phyloP scores from a whole-genome alignment of 495 filamentous ascomycete species.

The Hapsidospora chrysogenum region DNA sequence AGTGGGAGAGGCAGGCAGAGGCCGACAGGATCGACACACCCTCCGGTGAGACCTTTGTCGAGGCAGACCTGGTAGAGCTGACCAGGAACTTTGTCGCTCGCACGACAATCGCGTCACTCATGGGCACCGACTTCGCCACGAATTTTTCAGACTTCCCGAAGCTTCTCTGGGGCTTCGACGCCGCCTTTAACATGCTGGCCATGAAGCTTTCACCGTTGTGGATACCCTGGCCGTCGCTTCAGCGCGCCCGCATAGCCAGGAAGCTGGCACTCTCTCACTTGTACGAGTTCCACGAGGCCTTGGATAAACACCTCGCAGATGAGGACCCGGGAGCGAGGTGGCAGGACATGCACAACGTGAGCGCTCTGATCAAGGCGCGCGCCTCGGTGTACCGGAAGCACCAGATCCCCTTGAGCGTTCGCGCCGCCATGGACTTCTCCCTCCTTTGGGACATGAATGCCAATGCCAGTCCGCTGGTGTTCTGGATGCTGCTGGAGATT shows the following conservation, averaged over 20 bases:
- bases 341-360: conserved; percentile 1
- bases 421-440: not conserved
- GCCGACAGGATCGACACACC: not conserved
- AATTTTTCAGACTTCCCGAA: conserved; percentile 2
- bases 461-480: not conserved
- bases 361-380: not conserved
- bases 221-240: conserved; percentile 1
- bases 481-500: conserved; percentile 1
- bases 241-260: not conserved
- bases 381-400: not conserved
- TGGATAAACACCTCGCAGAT: not conserved
- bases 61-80: conserved; percentile 1
- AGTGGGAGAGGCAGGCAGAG: conserved; percentile 1
- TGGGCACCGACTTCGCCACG: conserved; percentile 1
- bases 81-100: conserved; percentile 1
- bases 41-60: not conserved
- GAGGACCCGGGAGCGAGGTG: not conserved
- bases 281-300: conserved; percentile 1
- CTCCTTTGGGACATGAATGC: conserved; percentile 1
- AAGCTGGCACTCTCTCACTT: not conserved
- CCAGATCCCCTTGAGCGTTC: not conserved
- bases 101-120: not conserved
- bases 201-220: not conserved
- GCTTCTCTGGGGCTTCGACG: conserved; percentile 1
- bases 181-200: not conserved